Conservation (phyloP, 176 grass and related monocot species). For the Raddia distichophylla region DNA sequence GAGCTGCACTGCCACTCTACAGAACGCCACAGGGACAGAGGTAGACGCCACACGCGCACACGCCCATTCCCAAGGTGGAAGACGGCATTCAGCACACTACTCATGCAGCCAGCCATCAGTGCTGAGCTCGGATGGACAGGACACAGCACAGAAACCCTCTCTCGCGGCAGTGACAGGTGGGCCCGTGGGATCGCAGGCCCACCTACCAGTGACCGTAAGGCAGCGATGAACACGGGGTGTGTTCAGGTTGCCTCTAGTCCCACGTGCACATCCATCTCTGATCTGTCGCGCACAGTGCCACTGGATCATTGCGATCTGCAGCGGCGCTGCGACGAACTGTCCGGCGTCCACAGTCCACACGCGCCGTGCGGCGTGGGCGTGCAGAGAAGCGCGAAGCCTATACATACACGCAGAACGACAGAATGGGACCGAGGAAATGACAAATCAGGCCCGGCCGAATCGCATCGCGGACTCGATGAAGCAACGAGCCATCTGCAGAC, state of each 20-base stretch:
- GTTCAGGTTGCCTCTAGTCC: background rate
- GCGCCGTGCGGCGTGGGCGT: no score
- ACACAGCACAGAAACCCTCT: no score
- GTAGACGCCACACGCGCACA: background rate
- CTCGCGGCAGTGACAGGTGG: no score
- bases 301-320: background rate
- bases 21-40: background rate
- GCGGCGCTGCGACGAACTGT: background rate
- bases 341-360: background rate
- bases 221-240: no score
- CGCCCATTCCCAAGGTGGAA: no score
- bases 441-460: background rate
- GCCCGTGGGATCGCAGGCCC: no score
- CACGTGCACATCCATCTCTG: background rate
- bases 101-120: no score
- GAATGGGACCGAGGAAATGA: background rate
- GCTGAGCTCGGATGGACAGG: no score
- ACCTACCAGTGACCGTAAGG: no score
- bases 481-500: background rate
- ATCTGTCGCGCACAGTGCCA: background rate
- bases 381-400: background rate
- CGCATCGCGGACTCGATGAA: conserved; percentile 20
- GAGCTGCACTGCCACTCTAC: background rate
- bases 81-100: no score
- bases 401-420: background rate